Evolutionary conservation across 169 alveolate genomes (phyloP).

Genomic region (Cryptosporidium parvum): DNA sequence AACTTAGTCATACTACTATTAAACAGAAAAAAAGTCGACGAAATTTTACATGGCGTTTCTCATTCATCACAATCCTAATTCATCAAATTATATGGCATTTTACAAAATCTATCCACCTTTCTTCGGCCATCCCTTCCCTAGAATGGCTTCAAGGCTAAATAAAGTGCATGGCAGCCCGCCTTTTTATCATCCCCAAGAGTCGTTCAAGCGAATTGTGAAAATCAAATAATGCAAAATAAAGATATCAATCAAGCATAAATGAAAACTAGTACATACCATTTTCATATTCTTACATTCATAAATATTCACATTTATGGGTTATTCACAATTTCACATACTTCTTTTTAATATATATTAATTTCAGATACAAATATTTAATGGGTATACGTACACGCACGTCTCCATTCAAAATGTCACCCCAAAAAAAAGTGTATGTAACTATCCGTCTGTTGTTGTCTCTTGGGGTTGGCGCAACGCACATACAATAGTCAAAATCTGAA

Average conservation of each 20-base stretch:
- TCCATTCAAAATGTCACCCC: constrained; percentile 72
- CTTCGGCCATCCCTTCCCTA: not conserved
- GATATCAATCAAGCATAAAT: not conserved
- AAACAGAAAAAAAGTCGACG: not conserved
- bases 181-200: not conserved
- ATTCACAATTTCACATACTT: not conserved
- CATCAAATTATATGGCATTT: too few species aligned
- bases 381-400: constrained; percentile 32
- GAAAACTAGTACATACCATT: not conserved
- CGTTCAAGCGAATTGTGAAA: not conserved
- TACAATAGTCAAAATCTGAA: constrained; percentile 74
- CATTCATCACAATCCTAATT: too few species aligned
- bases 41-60: too few species aligned
- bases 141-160: not conserved
- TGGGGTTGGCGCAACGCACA: constrained; percentile 77
- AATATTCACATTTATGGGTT: not conserved
- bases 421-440: constrained; percentile 75
- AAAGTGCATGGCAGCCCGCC: constrained; percentile 25
- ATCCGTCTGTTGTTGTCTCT: constrained; percentile 77
- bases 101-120: not conserved
- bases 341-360: constrained; percentile 26
- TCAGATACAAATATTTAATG: constrained; percentile 53
- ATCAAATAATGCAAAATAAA: not conserved
- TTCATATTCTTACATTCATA: not conserved
- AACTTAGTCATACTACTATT: too few species aligned